A percentile compares a stretch with the other conserved stretches of the same genome.
Conservation (phyloP, 306 rosid genomes). For the Crotalaria pallida region DNA sequence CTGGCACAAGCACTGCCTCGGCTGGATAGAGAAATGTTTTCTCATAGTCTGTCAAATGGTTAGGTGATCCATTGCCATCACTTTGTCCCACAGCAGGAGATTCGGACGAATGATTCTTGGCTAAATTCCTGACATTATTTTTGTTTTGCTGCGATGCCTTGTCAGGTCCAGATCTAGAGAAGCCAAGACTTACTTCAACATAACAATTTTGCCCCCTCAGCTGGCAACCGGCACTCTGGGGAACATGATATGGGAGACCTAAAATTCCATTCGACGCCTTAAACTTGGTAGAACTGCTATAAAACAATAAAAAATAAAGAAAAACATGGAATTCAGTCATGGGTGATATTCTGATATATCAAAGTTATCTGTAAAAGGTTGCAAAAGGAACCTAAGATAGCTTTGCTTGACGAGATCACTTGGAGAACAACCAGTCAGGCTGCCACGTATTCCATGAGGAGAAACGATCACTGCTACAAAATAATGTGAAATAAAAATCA, state of each 20-base stretch:
- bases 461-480: conserved; percentile 74
- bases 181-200: conserved; percentile 89
- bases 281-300: conserved; percentile 63
- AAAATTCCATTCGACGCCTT: conserved; percentile 68
- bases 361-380: conserved; percentile 6
- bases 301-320: not conserved
- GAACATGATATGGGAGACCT: conserved; percentile 72
- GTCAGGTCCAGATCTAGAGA: conserved; percentile 57
- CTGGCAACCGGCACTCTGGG: conserved; percentile 83
- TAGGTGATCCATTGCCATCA: conserved; percentile 61
- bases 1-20: conserved; percentile 86
- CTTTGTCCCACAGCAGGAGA: conserved; percentile 51
- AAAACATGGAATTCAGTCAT: conserved; percentile 14
- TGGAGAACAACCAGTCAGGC: conserved; percentile 88
- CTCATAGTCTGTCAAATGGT: conserved; percentile 47
- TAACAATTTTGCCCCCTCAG: conserved; percentile 76
- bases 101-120: conserved; percentile 52
- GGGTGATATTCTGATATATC: conserved; percentile 10
- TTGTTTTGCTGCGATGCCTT: conserved; percentile 41
- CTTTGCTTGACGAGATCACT: conserved; percentile 89
- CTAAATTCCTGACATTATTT: conserved; percentile 36
- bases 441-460: conserved; percentile 97
- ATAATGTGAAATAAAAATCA: conserved; percentile 20
- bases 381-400: conserved; percentile 58
- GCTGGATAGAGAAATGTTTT: conserved; percentile 84